phyloP scores from a whole-genome alignment of 2,329 filamentous ascomycete species.

The Colletotrichum karsti region DNA sequence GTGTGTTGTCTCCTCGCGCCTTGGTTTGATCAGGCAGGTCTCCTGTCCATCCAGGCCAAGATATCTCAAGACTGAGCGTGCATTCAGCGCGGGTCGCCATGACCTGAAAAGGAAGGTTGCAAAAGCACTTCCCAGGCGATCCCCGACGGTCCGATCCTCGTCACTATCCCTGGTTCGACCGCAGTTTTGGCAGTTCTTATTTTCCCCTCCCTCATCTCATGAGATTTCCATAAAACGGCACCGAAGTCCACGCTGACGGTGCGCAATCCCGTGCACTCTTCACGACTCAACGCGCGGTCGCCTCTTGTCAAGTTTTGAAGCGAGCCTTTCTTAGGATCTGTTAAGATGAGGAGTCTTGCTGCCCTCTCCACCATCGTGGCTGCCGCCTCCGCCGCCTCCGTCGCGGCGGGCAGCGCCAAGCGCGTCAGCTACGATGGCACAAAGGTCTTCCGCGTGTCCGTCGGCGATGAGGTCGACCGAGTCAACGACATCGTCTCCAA shows the following conservation, averaged over 20 bases:
- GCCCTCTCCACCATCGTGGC: slow-evolving; percentile 17
- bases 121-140: neutral
- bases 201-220: neutral
- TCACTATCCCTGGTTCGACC: neutral
- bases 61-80: neutral
- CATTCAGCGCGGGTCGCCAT: slow-evolving; percentile 1
- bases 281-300: neutral
- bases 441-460: slow-evolving; percentile 53
- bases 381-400: slow-evolving; percentile 20
- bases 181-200: neutral
- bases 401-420: slow-evolving; percentile 2
- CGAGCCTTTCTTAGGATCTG: too few relatives aligned
- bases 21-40: slow-evolving; percentile 21
- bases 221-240: neutral
- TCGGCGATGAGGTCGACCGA: slow-evolving; percentile 39
- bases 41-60: neutral
- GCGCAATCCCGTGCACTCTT: neutral
- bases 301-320: neutral
- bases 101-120: slow-evolving; percentile 25
- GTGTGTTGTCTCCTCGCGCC: neutral
- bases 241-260: neutral
- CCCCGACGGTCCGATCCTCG: slow-evolving; percentile 11
- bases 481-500: slow-evolving; percentile 43
- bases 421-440: slow-evolving; percentile 51
- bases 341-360: slow-evolving; percentile 25